These are phyloP conservation scores for Cystofilobasidium bisporidii DNA, from an alignment of 768 basidiomycete genomes.

Conservation along the genomic window DNA sequence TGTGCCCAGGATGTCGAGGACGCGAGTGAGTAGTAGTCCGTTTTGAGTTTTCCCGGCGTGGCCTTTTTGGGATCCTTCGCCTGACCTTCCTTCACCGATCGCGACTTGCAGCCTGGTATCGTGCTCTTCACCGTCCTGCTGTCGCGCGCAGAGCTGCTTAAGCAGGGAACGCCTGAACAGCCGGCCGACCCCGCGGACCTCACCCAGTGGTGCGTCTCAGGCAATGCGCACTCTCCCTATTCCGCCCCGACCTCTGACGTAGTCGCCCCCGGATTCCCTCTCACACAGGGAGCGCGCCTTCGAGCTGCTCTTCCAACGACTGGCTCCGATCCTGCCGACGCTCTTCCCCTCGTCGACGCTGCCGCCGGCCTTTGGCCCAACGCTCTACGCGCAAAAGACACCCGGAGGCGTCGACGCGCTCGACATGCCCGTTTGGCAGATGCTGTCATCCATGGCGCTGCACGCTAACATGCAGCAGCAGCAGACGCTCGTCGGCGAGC, in stretches of 20 bases:
- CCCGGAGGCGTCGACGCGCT: conserved; percentile 42
- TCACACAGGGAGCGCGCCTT: conserved; percentile 85
- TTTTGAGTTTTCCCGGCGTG: no score
- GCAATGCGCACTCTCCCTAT: no score
- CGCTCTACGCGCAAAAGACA: conserved; percentile 38
- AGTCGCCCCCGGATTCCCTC: no score
- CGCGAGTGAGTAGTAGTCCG: conserved; percentile 52
- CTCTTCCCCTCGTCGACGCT: conserved; percentile 78
- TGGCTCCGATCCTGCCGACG: conserved; percentile 62
- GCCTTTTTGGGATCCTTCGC: no score
- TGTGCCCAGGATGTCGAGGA: conserved; percentile 60
- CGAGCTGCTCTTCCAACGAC: conserved; percentile 70
- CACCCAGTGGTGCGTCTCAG: conserved; percentile 55
- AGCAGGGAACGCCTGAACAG: conserved; percentile 56
- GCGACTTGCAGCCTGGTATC: conserved; percentile 69
- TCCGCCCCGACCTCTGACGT: no score
- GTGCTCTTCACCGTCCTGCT: conserved; percentile 83
- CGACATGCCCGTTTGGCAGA: conserved; percentile 87
- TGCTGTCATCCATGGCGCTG: conserved; percentile 78
- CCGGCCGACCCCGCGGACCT: conserved; percentile 52
- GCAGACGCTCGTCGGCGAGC: conserved; percentile 66
- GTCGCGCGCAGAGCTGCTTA: conserved; percentile 85
- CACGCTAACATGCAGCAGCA: conserved; percentile 74
- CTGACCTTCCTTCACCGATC: neutral
- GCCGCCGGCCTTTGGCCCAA: conserved; percentile 42